phyloP scores from a whole-genome alignment of 73 alveolate species.

The Blepharisma stoltei region DNA sequence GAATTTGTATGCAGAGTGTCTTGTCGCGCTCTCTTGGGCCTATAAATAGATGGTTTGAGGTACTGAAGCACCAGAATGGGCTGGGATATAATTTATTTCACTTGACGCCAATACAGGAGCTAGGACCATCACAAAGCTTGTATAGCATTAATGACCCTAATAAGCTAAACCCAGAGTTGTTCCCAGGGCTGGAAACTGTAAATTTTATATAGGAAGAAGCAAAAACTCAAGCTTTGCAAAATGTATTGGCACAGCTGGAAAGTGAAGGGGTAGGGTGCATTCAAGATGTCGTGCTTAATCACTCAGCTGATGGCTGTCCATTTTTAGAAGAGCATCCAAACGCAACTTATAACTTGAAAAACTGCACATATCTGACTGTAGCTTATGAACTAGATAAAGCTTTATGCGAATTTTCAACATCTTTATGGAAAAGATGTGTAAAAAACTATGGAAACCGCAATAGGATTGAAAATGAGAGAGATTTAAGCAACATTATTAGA shows the following conservation, averaged over 20 bases:
- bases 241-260: slow-evolving; percentile 28
- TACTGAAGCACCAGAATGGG: slow-evolving; percentile 51
- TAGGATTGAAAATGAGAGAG: slow-evolving; percentile 63
- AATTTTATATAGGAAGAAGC: slow-evolving; percentile 7
- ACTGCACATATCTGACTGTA: slow-evolving; percentile 65
- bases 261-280: slow-evolving; percentile 47
- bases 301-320: slow-evolving; percentile 75
- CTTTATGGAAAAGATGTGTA: slow-evolving; percentile 54
- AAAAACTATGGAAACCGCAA: slow-evolving; percentile 57
- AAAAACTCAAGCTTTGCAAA: slow-evolving; percentile 23
- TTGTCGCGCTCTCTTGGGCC: slow-evolving; percentile 74
- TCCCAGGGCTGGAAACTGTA: slow-evolving; percentile 16
- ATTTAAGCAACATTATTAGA: slow-evolving; percentile 55
- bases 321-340: slow-evolving; percentile 79
- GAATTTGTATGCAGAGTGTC: slow-evolving; percentile 52
- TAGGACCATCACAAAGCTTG: slow-evolving; percentile 66
- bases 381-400: slow-evolving; percentile 75
- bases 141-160: slow-evolving; percentile 73
- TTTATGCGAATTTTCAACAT: slow-evolving; percentile 58
- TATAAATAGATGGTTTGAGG: slow-evolving; percentile 49
- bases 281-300: slow-evolving; percentile 83
- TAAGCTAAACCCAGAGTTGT: slow-evolving; percentile 58
- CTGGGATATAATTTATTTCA: slow-evolving; percentile 76
- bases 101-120: slow-evolving; percentile 76
- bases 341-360: slow-evolving; percentile 75